These are phyloP conservation scores for Pseudogymnoascus sp. DNA, from an alignment of 2,329 filamentous ascomycete species.

Conservation along the genomic window DNA sequence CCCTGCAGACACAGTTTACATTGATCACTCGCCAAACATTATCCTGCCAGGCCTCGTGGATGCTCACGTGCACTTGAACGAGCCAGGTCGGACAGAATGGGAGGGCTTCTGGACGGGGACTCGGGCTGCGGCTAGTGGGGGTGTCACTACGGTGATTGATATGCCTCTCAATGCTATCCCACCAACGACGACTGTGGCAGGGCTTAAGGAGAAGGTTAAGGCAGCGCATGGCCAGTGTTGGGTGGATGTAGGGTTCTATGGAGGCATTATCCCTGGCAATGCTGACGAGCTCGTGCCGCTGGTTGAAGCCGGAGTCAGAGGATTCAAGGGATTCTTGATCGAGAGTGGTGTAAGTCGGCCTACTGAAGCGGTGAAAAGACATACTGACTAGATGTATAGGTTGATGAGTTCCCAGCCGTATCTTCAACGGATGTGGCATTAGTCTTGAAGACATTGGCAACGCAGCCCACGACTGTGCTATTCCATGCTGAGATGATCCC, in stretches of 20 bases:
- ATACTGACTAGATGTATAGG: slow-evolving; percentile 38
- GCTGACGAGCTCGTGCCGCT: slow-evolving; percentile 67
- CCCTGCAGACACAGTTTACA: slow-evolving; percentile 62
- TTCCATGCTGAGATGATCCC: slow-evolving; percentile 98
- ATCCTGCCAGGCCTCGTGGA: slow-evolving; percentile 89
- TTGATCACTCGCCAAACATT: slow-evolving; percentile 75
- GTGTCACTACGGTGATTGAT: slow-evolving; percentile 92
- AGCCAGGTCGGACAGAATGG: slow-evolving; percentile 95
- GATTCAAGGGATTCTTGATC: slow-evolving; percentile 97
- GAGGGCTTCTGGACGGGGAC: slow-evolving; percentile 96
- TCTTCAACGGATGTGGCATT: slow-evolving; percentile 67
- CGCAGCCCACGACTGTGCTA: slow-evolving; percentile 85
- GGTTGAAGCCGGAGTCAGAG: slow-evolving; percentile 76
- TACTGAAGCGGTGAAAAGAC: neutral
- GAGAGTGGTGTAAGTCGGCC: slow-evolving; percentile 72
- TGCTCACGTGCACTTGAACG: slow-evolving; percentile 94
- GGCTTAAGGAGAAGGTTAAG: slow-evolving; percentile 74
- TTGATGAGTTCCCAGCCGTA: slow-evolving; percentile 94
- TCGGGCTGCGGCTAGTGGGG: slow-evolving; percentile 84
- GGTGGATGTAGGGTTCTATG: slow-evolving; percentile 99
- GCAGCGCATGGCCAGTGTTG: slow-evolving; percentile 85
- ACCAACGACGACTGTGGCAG: slow-evolving; percentile 80
- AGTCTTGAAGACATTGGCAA: slow-evolving; percentile 72
- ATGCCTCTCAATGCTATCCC: slow-evolving; percentile 98
- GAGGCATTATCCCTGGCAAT: slow-evolving; percentile 89